These are phyloP conservation scores for Staphylotrichum longicolle DNA, from an alignment of 495 filamentous ascomycete species.

Conservation along the genomic window DNA sequence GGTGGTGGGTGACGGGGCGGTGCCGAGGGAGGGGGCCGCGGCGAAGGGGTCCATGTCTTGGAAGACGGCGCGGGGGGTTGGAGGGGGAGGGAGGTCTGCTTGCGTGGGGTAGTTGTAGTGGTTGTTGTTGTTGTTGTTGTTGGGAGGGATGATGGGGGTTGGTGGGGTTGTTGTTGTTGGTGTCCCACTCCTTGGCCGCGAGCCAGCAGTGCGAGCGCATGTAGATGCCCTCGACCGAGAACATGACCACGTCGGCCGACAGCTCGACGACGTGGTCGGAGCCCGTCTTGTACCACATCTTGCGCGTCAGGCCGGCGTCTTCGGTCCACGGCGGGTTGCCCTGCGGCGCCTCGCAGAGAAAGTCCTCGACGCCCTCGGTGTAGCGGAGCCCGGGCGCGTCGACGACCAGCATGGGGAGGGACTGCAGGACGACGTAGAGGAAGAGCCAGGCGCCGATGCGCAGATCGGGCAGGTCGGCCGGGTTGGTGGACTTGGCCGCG, in stretches of 20 bases:
- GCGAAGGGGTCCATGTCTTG: slow-evolving; percentile 33
- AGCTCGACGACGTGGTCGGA: slow-evolving; percentile 70
- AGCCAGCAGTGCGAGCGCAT: slow-evolving; percentile 90
- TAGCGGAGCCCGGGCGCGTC: slow-evolving; percentile 78
- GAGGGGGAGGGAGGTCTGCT: slow-evolving; percentile 31
- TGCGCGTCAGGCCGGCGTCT: slow-evolving; percentile 60
- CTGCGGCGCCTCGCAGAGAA: slow-evolving; percentile 87
- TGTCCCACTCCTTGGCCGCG: slow-evolving; percentile 70
- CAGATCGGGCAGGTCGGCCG: slow-evolving; percentile 72
- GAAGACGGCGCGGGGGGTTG: slow-evolving; percentile 38
- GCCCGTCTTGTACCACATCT: slow-evolving; percentile 77
- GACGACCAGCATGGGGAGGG: slow-evolving; percentile 82
- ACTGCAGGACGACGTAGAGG: slow-evolving; percentile 86
- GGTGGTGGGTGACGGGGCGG: slow-evolving; percentile 6
- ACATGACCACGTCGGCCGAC: slow-evolving; percentile 78
- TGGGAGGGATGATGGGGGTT: slow-evolving; percentile 2
- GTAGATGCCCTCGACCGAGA: slow-evolving; percentile 87
- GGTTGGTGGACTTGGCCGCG: slow-evolving; percentile 64
- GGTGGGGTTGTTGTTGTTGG: not conserved
- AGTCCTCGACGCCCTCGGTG: slow-evolving; percentile 86
- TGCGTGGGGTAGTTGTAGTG: slow-evolving; percentile 12
- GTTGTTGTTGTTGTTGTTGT: not conserved
- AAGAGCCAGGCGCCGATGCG: slow-evolving; percentile 92
- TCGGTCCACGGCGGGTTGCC: slow-evolving; percentile 83
- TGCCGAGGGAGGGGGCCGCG: slow-evolving; percentile 14